Percentiles rank a stretch among this genome's conserved stretches.
These are phyloP conservation scores for Tricholoma sp. DNA, from an alignment of 768 basidiomycete species.

Conservation along the genomic window DNA sequence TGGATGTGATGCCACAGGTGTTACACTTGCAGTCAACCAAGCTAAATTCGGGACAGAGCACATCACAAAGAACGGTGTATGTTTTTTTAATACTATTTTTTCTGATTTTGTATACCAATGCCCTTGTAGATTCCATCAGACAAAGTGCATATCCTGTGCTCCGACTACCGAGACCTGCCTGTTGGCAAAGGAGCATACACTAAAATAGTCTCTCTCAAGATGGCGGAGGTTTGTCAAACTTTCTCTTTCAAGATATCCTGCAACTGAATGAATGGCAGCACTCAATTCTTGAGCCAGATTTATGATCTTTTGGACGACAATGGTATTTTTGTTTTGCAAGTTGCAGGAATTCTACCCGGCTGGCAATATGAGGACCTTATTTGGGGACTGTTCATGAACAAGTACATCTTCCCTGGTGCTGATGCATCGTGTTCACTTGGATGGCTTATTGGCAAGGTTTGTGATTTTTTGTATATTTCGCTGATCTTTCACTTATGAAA, in stretches of 20 bases:
- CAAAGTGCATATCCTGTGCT: conserved; percentile 87
- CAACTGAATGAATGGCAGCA: conserved; percentile 44
- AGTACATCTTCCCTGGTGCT: conserved; percentile 97
- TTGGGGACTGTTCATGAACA: conserved; percentile 98
- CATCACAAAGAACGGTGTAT: conserved; percentile 73
- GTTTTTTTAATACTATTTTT: background rate
- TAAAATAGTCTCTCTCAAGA: conserved; percentile 95
- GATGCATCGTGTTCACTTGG: conserved; percentile 96
- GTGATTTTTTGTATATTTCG: background rate
- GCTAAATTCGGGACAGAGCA: conserved; percentile 89
- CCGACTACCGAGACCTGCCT: conserved; percentile 90
- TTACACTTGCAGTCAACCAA: conserved; percentile 90
- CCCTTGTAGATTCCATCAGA: conserved; percentile 39
- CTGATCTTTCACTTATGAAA: background rate
- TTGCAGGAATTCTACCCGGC: conserved; percentile 90
- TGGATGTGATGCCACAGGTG: conserved; percentile 92
- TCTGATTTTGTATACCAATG: background rate
- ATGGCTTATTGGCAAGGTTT: conserved; percentile 76
- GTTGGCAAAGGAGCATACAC: conserved; percentile 68
- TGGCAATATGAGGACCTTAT: conserved; percentile 99
- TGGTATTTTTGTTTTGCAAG: conserved; percentile 92
- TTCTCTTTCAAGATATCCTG: background rate
- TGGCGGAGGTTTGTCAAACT: conserved; percentile 75
- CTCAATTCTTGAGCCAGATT: conserved; percentile 82
- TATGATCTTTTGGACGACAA: conserved; percentile 94